Conservation (phyloP, 495 filamentous ascomycete species). For the Trichoderma virens region DNA sequence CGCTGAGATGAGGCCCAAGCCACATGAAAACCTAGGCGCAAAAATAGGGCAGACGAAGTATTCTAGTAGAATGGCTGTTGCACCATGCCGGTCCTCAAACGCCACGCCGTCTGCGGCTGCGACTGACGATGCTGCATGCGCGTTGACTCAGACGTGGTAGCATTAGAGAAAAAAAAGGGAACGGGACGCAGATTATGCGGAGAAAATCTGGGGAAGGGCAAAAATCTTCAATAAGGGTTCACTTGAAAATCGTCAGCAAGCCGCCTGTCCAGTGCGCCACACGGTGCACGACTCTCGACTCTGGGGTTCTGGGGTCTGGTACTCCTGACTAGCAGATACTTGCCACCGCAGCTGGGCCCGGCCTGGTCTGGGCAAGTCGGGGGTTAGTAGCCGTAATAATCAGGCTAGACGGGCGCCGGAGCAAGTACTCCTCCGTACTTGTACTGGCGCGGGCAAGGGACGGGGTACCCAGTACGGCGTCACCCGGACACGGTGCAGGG, state of each 20-base stretch:
- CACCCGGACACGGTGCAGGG: background rate
- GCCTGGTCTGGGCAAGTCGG: background rate
- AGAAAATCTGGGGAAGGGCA: constrained; percentile 6
- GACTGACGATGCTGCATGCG: background rate
- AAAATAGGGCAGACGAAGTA: no score
- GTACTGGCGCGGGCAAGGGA: background rate
- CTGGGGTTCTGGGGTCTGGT: background rate
- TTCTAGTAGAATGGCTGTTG: no score
- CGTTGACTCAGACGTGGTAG: background rate
- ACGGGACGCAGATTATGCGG: background rate
- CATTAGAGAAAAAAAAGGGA: background rate
- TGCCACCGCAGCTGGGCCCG: no score
- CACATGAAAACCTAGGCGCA: no score
- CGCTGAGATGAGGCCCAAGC: no score
- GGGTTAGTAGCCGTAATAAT: no score
- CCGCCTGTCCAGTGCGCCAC: background rate
- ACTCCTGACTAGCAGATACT: background rate
- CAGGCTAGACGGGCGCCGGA: background rate
- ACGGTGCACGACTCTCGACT: background rate
- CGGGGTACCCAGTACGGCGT: background rate
- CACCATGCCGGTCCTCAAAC: no score
- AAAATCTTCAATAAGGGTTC: background rate
- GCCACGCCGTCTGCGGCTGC: no score
- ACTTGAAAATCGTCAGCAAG: background rate
- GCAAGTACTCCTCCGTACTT: background rate